Conservation (phyloP, 108 stramenopile species). For the Pseudonitzschia delicatissima region DNA sequence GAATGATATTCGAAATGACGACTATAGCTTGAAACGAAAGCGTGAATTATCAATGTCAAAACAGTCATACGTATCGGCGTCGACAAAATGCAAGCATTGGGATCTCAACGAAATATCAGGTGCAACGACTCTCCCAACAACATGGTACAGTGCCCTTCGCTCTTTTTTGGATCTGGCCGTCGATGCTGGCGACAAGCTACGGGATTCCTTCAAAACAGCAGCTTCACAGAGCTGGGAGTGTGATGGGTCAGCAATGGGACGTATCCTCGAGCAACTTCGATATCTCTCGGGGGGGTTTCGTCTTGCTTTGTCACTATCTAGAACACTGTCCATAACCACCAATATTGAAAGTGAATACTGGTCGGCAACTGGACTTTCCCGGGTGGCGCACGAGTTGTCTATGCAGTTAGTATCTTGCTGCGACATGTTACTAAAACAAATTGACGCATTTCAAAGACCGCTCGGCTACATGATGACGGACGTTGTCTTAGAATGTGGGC, state of each 20-base stretch:
- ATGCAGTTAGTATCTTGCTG: background rate
- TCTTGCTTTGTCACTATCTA: background rate
- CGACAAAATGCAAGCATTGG: background rate
- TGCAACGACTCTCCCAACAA: background rate
- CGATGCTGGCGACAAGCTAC: background rate
- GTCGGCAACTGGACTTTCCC: background rate
- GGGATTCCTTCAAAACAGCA: background rate
- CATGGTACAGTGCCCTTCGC: constrained; percentile 4
- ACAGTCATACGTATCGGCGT: background rate
- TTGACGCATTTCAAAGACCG: background rate
- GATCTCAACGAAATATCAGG: background rate
- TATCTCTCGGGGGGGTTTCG: background rate
- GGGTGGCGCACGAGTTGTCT: background rate
- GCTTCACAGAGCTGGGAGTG: background rate
- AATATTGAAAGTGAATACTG: background rate
- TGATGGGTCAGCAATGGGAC: background rate
- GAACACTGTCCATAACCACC: background rate
- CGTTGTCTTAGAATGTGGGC: background rate
- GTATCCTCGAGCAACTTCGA: background rate
- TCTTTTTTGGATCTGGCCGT: background rate
- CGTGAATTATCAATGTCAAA: background rate
- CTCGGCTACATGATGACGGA: background rate
- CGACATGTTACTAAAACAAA: background rate
- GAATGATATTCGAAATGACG: background rate
- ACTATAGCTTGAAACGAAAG: constrained; percentile 3